Conservation (phyloP, 768 basidiomycete species). For the Leccinum disarticulatum region DNA sequence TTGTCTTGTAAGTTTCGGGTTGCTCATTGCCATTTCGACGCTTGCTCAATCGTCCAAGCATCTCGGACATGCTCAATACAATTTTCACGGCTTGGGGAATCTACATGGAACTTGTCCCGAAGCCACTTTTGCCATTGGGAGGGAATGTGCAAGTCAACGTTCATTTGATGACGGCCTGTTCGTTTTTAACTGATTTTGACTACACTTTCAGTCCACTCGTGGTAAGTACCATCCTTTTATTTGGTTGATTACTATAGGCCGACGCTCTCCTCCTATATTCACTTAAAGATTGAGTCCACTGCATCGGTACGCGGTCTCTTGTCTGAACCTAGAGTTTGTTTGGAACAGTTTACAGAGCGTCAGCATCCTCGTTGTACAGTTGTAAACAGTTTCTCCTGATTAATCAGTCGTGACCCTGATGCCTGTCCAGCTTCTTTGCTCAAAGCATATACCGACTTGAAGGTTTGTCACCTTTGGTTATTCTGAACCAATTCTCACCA, state of each 20-base stretch:
- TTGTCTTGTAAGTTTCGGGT: slow-evolving; percentile 6
- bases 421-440: slow-evolving; percentile 11
- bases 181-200: background rate
- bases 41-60: background rate
- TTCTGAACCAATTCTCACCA: background rate
- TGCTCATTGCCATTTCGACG: background rate
- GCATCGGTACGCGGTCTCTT: slow-evolving; percentile 10
- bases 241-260: background rate
- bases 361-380: slow-evolving; percentile 15
- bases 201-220: slow-evolving; percentile 10
- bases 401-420: background rate
- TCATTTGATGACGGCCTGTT: background rate
- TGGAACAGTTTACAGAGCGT: background rate
- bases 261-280: background rate
- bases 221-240: slow-evolving; percentile 1
- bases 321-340: background rate
- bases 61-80: slow-evolving; percentile 15
- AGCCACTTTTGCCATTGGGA: background rate
- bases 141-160: slow-evolving; percentile 7
- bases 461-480: background rate
- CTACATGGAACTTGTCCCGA: slow-evolving; percentile 8
- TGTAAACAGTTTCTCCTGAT: background rate
- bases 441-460: slow-evolving; percentile 8
- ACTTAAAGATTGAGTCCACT: slow-evolving; percentile 13
- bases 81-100: slow-evolving; percentile 13